phyloP scores from a whole-genome alignment of 2,329 filamentous ascomycete species.

The Cytospora paraplurivora region DNA sequence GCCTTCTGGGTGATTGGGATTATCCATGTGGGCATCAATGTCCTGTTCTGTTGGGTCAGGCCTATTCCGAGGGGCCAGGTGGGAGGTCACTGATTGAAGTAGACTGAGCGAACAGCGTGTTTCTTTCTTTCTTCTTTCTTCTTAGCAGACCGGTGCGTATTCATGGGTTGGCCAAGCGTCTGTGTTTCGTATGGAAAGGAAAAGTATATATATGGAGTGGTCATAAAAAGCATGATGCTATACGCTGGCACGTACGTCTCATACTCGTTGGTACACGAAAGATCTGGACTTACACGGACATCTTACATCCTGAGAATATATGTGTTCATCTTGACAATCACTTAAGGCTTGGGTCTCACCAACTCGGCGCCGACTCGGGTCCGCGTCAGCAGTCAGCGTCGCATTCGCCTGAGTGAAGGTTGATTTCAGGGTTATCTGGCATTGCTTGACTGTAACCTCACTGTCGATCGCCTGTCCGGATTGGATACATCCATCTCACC shows the following conservation, averaged over 20 bases:
- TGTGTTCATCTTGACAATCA: too few species aligned
- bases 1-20: slow-evolving; percentile 82
- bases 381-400: background rate
- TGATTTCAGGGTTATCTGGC: background rate
- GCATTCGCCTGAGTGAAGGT: background rate
- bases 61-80: slow-evolving; percentile 58
- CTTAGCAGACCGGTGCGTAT: background rate
- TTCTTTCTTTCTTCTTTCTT: background rate
- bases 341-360: background rate
- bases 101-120: background rate
- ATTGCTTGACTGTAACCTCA: background rate
- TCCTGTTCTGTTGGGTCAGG: slow-evolving; percentile 59
- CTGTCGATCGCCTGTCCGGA: background rate
- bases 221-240: too few species aligned
- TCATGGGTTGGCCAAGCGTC: too few species aligned
- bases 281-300: too few species aligned
- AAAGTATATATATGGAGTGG: too few species aligned
- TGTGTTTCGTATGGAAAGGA: too few species aligned
- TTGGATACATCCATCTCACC: background rate
- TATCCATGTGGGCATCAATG: slow-evolving; percentile 70
- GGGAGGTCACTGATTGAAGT: slow-evolving; percentile 43
- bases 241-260: too few species aligned
- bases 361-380: background rate
- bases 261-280: too few species aligned
- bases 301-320: too few species aligned